phyloP scores from a whole-genome alignment of 371 early-diverging fungal species.

The Phascolomyces articulosus region DNA sequence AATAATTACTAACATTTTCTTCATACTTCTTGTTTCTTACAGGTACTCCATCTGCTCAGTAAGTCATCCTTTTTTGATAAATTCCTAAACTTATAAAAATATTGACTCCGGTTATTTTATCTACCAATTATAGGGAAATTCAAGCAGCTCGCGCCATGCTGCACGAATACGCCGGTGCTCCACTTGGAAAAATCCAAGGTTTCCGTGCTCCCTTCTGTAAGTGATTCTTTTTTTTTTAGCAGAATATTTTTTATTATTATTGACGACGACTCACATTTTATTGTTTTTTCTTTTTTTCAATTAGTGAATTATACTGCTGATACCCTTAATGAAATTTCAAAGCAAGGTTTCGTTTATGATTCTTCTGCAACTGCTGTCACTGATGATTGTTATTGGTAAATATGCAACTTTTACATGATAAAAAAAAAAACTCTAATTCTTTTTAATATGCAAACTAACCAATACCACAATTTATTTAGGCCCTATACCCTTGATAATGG shows the following conservation, averaged over 20 bases:
- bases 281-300: too few species aligned
- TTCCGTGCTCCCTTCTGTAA: constrained; percentile 74
- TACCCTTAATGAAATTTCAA: constrained; percentile 52
- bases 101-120: too few species aligned
- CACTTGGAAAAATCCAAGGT: constrained; percentile 67
- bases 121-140: constrained; percentile 50
- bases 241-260: background rate
- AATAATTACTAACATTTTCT: background rate
- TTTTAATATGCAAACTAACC: too few species aligned
- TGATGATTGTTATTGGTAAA: constrained; percentile 63
- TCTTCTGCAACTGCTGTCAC: constrained; percentile 59
- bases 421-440: too few species aligned
- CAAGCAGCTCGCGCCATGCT: constrained; percentile 58
- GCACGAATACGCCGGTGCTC: constrained; percentile 66
- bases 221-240: constrained; percentile 1
- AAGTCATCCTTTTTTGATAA: too few species aligned
- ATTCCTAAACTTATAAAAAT: too few species aligned
- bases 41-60: constrained; percentile 46
- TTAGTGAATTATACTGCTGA: constrained; percentile 64
- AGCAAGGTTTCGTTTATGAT: constrained; percentile 72
- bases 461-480: too few species aligned
- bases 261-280: background rate
- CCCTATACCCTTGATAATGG: constrained; percentile 81
- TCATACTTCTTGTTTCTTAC: constrained; percentile 2
- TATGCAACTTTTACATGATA: too few species aligned